Percentiles rank a stretch among this genome's conserved stretches.
These are phyloP conservation scores for Cryphonectria radicalis DNA, from an alignment of 2,329 filamentous ascomycete species.

Conservation along the genomic window DNA sequence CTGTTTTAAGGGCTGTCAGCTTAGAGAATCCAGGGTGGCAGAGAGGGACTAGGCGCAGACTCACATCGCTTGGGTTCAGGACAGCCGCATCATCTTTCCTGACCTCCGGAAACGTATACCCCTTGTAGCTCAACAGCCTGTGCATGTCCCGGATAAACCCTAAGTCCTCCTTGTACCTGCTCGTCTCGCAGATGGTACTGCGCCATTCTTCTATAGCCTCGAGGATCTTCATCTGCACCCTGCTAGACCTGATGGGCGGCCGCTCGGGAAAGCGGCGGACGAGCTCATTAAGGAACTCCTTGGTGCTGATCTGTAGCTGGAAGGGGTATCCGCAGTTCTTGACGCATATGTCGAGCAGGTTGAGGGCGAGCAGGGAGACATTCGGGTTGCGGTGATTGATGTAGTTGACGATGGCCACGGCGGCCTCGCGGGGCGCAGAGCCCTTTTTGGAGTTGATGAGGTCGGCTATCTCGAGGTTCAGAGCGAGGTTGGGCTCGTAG, in stretches of 20 bases:
- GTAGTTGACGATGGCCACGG: constrained; percentile 88
- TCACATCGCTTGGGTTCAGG: constrained; percentile 92
- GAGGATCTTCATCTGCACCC: constrained; percentile 90
- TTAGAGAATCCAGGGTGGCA: not conserved
- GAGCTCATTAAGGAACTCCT: constrained; percentile 98
- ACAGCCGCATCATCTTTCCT: constrained; percentile 93
- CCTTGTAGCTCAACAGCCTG: constrained; percentile 91
- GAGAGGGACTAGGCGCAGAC: constrained; percentile 36
- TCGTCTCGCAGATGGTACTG: constrained; percentile 97
- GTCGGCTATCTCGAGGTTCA: constrained; percentile 96
- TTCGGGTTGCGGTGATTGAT: constrained; percentile 98
- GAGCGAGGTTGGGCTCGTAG: constrained; percentile 94
- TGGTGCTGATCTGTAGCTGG: constrained; percentile 97
- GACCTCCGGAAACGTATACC: constrained; percentile 93
- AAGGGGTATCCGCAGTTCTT: constrained; percentile 99
- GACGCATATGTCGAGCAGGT: constrained; percentile 96
- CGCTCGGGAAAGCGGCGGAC: constrained; percentile 94
- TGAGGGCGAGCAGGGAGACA: constrained; percentile 86
- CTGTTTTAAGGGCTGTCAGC: constrained; percentile 47
- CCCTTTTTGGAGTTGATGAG: constrained; percentile 98
- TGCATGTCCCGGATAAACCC: constrained; percentile 99
- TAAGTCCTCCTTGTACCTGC: constrained; percentile 94
- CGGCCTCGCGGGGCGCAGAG: constrained; percentile 91
- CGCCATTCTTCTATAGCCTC: constrained; percentile 99
- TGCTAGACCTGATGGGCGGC: constrained; percentile 81